Evolutionary conservation across 441 rosid genomes (phyloP), one percentile per base, ranked within the genome.

Genomic region (Arabidopsis hybrid): DNA sequence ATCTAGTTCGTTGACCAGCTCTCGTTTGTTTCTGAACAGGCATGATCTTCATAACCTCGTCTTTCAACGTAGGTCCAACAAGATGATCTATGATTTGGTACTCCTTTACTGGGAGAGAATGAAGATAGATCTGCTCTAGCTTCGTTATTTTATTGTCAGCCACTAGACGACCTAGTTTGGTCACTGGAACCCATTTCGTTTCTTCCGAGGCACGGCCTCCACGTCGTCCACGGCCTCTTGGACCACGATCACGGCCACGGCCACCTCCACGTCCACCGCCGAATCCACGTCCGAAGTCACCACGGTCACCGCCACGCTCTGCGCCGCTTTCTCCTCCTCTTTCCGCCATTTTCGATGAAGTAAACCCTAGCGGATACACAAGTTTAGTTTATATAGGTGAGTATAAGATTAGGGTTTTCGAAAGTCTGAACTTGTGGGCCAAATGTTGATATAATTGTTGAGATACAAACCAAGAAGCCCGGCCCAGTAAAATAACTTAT

Each of bases 11-110:
- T 69, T 92, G 97, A 1, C 94, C 97, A 17, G 97, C 94, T 21
- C 94, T 85, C 1, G 93, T 91, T 70, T 91, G 96, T 45, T 90
- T 91, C 90, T 91, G 97, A 3, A 91, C 97, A 0, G 97, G 96
- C 67, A 87, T 87, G 78, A 90, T 92, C 71, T 92, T 92, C 96
- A 92, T 92, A 8, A 92, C 97, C 82, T 92, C 97, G 17, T 90
- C 97, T 76, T 90, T 90, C 67, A 91, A 73, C 1, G 87, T 52
- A 0, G 88, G 89, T 9, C 93, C 91, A 1, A 89, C 81, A 1
- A 92, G 88, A 8, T 71, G 76, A 77, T 92, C 96, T 12, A 90
- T 43, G 67, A 92, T 90, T 63, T 92, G 94, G 61, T 83, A 73
- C 81, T 87, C 97, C 69, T 92, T 92, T 70, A 92, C 84, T 2